phyloP scores from a whole-genome alignment of 164 flowering plant species.

The Chimonanthus praecox region DNA sequence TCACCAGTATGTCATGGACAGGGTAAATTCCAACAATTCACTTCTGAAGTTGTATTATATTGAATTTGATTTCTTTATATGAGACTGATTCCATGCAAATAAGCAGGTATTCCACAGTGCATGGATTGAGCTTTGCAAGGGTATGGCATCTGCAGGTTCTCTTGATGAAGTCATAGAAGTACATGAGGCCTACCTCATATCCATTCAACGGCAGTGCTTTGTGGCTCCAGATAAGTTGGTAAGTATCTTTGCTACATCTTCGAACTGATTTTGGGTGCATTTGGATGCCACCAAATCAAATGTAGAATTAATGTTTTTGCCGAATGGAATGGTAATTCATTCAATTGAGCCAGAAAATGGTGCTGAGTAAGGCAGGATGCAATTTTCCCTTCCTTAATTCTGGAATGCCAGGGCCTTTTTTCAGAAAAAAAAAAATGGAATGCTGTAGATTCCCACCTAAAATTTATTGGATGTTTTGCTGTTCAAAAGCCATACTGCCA shows the following conservation, averaged over 20 bases:
- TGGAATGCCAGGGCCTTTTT: too few species aligned
- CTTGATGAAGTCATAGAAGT: conserved; percentile 97
- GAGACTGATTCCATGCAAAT: conserved; percentile 18
- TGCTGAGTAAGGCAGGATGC: too few species aligned
- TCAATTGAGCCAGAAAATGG: too few species aligned
- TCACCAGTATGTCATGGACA: conserved; percentile 99
- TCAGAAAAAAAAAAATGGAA: too few species aligned
- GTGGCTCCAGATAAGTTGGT: conserved; percentile 98
- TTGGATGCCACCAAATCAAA: background rate
- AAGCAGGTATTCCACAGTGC: conserved; percentile 95
- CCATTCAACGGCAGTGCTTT: conserved; percentile 94
- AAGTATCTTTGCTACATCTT: background rate
- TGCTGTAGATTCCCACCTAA: background rate
- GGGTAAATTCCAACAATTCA: conserved; percentile 40
- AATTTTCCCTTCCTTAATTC: too few species aligned
- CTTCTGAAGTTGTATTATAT: background rate
- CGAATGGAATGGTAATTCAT: too few species aligned
- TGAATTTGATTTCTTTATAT: background rate
- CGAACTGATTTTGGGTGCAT: background rate
- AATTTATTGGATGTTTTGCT: too few species aligned
- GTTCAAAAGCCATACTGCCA: too few species aligned
- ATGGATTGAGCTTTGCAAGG: conserved; percentile 94
- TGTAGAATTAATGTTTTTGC: too few species aligned
- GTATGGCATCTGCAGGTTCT: conserved; percentile 80
- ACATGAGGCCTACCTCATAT: conserved; percentile 82